Percentiles rank a stretch among this genome's conserved stretches.
These are phyloP conservation scores for Aureobasidium sp. DNA, from an alignment of 2,329 filamentous ascomycete genomes.

Conservation along the genomic window DNA sequence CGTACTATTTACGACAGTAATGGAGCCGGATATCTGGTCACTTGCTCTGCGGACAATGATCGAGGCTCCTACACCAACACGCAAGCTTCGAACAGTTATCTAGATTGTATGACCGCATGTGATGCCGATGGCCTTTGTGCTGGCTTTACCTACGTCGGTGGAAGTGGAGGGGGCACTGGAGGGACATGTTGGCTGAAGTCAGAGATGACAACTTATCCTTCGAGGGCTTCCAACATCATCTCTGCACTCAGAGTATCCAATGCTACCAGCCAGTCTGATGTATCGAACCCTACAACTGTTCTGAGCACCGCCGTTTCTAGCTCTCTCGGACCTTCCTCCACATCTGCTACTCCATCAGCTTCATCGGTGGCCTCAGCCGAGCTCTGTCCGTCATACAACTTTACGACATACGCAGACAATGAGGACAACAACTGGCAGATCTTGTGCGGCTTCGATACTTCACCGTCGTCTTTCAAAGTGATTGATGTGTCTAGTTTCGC, in stretches of 20 bases:
- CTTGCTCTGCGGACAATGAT: constrained; percentile 14
- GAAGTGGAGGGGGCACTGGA: constrained; percentile 16
- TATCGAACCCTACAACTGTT: constrained; percentile 18
- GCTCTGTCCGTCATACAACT: constrained; percentile 1
- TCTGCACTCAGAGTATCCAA: constrained; percentile 10
- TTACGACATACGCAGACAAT: constrained; percentile 6
- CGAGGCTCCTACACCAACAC: constrained; percentile 14
- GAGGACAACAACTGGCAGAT: constrained; percentile 7
- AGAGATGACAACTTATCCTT: constrained; percentile 13
- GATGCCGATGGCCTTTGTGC: constrained; percentile 9
- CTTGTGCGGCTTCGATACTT: constrained; percentile 2
- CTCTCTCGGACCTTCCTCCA: not conserved
- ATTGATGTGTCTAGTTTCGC: not conserved
- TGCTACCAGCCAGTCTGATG: not conserved
- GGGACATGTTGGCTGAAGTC: constrained; percentile 23
- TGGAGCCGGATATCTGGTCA: not conserved
- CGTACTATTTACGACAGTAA: constrained; percentile 20
- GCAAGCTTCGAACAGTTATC: constrained; percentile 10
- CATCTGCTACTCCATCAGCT: constrained; percentile 16
- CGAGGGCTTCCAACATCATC: constrained; percentile 8
- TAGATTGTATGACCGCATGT: constrained; percentile 17
- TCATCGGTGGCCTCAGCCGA: not conserved
- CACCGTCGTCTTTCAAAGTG: not conserved
- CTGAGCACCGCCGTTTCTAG: constrained; percentile 13
- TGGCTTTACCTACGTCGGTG: constrained; percentile 18